Percentiles rank a stretch among this genome's conserved stretches.
These are phyloP conservation scores for Obelidium mucronatum DNA, from an alignment of 192 early-diverging fungal genomes.

Conservation along the genomic window DNA sequence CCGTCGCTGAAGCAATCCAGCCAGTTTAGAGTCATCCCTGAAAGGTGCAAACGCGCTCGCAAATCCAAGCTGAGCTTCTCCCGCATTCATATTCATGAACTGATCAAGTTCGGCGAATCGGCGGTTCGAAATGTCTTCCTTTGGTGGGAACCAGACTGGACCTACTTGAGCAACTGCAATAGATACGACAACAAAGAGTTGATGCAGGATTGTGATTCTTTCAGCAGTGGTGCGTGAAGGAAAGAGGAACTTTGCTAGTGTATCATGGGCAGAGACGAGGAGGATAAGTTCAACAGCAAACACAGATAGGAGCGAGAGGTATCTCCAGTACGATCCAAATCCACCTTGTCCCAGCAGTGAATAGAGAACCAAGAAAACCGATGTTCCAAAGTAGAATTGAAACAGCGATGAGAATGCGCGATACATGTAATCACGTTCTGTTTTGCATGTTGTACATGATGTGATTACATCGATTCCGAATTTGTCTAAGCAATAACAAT, in stretches of 20 bases:
- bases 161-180: constrained; percentile 58
- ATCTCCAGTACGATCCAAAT: constrained; percentile 57
- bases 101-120: constrained; percentile 45
- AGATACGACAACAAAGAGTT: constrained; percentile 49
- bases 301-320: constrained; percentile 40
- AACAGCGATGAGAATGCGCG: constrained; percentile 24
- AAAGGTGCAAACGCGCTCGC: constrained; percentile 45
- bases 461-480: constrained; percentile 35
- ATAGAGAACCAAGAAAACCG: constrained; percentile 43
- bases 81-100: constrained; percentile 46
- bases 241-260: constrained; percentile 24
- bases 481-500: constrained; percentile 43
- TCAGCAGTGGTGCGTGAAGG: constrained; percentile 54
- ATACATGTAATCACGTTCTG: constrained; percentile 48
- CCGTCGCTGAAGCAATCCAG: constrained; percentile 37
- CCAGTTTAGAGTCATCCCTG: constrained; percentile 35
- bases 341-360: constrained; percentile 43
- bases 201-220: constrained; percentile 49
- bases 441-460: constrained; percentile 48
- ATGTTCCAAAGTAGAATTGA: constrained; percentile 46
- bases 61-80: constrained; percentile 36
- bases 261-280: constrained; percentile 12
- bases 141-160: constrained; percentile 48
- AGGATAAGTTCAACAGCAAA: constrained; percentile 42
- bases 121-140: neutral